These are phyloP conservation scores for Thielaviopsis populi DNA, from an alignment of 2,329 filamentous ascomycete genomes.

Conservation along the genomic window DNA sequence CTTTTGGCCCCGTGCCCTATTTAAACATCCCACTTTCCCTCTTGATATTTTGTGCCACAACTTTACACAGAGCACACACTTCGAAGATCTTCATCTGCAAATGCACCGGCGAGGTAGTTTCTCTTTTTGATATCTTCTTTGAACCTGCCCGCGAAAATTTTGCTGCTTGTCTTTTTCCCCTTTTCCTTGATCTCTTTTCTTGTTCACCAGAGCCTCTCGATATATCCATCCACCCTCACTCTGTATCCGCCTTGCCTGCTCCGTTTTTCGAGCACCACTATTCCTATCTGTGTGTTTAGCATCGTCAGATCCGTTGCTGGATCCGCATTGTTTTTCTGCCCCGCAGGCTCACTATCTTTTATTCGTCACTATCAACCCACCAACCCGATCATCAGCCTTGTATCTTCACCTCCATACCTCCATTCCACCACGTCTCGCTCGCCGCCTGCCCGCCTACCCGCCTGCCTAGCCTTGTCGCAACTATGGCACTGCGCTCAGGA, in stretches of 20 bases:
- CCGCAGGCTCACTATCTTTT: neutral
- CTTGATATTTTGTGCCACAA: neutral
- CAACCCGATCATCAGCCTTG: neutral
- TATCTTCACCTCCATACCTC: neutral
- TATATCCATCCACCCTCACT: neutral
- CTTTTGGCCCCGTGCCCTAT: constrained; percentile 3
- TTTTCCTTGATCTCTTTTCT: neutral
- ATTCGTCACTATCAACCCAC: neutral
- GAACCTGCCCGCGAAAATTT: neutral
- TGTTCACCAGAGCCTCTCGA: neutral
- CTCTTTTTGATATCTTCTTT: neutral
- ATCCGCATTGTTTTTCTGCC: neutral
- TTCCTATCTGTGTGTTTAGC: neutral
- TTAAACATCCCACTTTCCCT: constrained; percentile 9
- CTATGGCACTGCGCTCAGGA: constrained; percentile 6
- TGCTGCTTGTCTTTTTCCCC: neutral
- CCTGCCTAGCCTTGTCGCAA: no score
- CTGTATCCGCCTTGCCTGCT: neutral
- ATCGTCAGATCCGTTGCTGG: neutral
- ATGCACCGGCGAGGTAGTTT: neutral
- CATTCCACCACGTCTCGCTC: neutral
- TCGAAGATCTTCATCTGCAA: neutral
- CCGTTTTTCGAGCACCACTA: neutral
- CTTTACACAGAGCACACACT: neutral
- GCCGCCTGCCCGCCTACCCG: no score